Conservation (phyloP, 2,329 filamentous ascomycete species). For the Celoporthe dispersa region DNA sequence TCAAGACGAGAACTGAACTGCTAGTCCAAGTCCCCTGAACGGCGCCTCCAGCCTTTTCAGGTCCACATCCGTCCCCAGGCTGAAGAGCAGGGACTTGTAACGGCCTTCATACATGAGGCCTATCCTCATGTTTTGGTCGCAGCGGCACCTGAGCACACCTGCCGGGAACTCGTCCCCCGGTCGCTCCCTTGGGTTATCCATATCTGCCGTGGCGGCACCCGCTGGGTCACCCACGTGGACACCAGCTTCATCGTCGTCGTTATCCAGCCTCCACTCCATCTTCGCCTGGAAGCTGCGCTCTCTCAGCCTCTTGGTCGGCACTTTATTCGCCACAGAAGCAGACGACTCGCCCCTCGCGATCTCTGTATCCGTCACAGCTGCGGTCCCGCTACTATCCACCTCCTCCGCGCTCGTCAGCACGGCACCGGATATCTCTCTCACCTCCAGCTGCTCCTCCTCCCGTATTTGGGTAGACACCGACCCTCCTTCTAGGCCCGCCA, state of each 20-base stretch:
- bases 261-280: constrained; percentile 54
- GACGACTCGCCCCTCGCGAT: constrained; percentile 18
- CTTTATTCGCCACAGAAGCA: constrained; percentile 23
- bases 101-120: constrained; percentile 91
- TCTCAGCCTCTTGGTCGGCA: constrained; percentile 30
- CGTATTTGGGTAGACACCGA: constrained; percentile 27
- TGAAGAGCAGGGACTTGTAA: constrained; percentile 90
- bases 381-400: constrained; percentile 32
- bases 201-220: constrained; percentile 38
- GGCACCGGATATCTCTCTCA: background rate
- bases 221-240: background rate
- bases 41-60: constrained; percentile 76
- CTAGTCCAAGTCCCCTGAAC: constrained; percentile 75
- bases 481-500: constrained; percentile 42
- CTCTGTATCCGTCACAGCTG: background rate
- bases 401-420: background rate
- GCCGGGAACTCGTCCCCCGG: constrained; percentile 31
- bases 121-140: constrained; percentile 87
- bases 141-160: constrained; percentile 85
- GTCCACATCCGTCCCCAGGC: constrained; percentile 84
- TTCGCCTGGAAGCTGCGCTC: constrained; percentile 55
- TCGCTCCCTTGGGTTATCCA: constrained; percentile 17
- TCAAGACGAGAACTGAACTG: constrained; percentile 83
- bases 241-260: constrained; percentile 31
- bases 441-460: constrained; percentile 16